Conservation (phyloP, 2,329 filamentous ascomycete genomes). For the Pyricularia pennisetigena region DNA sequence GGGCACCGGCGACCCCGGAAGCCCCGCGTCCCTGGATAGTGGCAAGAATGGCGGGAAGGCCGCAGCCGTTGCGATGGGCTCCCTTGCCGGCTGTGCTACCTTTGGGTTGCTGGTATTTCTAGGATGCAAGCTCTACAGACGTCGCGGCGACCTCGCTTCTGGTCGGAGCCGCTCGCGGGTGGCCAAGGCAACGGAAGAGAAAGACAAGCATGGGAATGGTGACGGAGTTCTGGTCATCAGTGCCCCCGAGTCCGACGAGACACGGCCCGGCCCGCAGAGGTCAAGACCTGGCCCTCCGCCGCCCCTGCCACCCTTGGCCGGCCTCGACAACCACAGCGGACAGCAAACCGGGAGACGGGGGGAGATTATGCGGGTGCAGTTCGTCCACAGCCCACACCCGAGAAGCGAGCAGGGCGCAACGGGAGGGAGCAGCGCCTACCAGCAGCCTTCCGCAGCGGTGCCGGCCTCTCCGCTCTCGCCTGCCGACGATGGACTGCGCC, state of each 20-base stretch:
- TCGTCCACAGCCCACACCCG: background rate
- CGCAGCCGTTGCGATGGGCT: background rate
- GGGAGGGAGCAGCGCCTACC: background rate
- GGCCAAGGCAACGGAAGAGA: background rate
- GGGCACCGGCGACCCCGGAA: background rate
- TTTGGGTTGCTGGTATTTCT: background rate
- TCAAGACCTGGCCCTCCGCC: background rate
- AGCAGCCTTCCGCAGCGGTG: background rate
- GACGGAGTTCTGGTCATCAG: background rate
- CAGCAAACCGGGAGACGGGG: background rate
- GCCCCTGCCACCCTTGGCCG: background rate
- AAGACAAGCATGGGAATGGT: background rate
- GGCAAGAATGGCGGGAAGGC: background rate
- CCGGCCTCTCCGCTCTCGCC: background rate
- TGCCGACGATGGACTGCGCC: background rate
- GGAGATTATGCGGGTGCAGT: background rate
- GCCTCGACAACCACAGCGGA: background rate
- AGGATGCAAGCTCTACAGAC: background rate
- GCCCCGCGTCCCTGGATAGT: background rate
- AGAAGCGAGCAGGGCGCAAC: background rate
- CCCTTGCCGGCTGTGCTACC: background rate
- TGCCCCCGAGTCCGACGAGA: background rate
- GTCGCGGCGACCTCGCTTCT: background rate
- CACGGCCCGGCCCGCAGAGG: background rate
- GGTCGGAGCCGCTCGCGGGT: background rate